These are phyloP conservation scores for Agastache rugosa DNA, from an alignment of 257 asterid species.

Conservation along the genomic window DNA sequence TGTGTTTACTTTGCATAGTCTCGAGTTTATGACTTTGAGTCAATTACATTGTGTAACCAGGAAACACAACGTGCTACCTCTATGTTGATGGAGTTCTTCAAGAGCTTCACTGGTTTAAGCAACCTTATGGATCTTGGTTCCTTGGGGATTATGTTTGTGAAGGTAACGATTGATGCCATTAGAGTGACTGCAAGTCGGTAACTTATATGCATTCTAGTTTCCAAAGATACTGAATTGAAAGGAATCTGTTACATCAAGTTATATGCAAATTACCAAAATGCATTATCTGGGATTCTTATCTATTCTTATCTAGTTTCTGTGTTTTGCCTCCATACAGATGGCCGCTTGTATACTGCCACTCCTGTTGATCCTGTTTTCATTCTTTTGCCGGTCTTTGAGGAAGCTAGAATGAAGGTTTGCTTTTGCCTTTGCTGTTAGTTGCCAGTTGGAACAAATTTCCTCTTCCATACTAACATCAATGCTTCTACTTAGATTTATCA, in stretches of 20 bases:
- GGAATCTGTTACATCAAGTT: neutral
- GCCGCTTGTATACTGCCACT: slow-evolving; percentile 83
- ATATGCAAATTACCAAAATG: neutral
- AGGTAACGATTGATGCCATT: slow-evolving; percentile 55
- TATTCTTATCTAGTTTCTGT: slow-evolving; percentile 28
- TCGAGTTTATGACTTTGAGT: slow-evolving; percentile 5
- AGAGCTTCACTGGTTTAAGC: slow-evolving; percentile 93
- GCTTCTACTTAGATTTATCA: slow-evolving; percentile 22
- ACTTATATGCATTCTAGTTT: slow-evolving; percentile 4
- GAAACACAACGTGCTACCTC: slow-evolving; percentile 65
- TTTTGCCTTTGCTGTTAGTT: slow-evolving; percentile 23
- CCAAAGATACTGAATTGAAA: slow-evolving; percentile 18
- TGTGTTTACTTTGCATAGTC: neutral
- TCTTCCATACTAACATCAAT: slow-evolving; percentile 8
- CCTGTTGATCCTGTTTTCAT: slow-evolving; percentile 93
- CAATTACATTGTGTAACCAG: slow-evolving; percentile 45
- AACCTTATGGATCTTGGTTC: slow-evolving; percentile 93
- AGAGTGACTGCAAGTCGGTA: neutral
- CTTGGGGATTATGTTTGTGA: slow-evolving; percentile 91
- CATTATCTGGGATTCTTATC: slow-evolving; percentile 31
- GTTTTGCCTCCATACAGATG: slow-evolving; percentile 55
- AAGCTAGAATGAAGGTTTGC: slow-evolving; percentile 91
- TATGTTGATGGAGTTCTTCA: slow-evolving; percentile 60
- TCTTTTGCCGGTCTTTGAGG: slow-evolving; percentile 87
- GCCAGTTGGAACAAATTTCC: slow-evolving; percentile 7